phyloP scores from a whole-genome alignment of 306 rosid genomes.

The Cucurbita argyrosperma region DNA sequence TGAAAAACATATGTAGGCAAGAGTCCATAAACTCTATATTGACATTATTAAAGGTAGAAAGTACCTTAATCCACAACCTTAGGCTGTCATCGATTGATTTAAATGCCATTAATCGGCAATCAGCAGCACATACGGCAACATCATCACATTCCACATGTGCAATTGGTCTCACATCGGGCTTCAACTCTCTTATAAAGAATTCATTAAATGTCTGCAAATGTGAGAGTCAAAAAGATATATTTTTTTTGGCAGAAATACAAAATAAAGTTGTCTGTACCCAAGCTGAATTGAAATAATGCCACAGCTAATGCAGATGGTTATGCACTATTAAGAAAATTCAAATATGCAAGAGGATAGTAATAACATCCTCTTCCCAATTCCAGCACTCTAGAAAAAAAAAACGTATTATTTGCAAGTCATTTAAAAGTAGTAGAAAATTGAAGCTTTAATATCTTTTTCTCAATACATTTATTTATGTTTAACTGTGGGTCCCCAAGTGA shows the following conservation, averaged over 20 bases:
- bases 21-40: background rate
- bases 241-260: background rate
- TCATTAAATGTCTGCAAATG: slow-evolving; percentile 79
- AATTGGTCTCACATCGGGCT: slow-evolving; percentile 74
- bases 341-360: background rate
- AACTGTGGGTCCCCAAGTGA: background rate
- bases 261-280: background rate
- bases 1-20: background rate
- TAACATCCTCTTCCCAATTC: background rate
- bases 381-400: no score
- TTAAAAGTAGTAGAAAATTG: background rate
- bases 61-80: slow-evolving; percentile 97
- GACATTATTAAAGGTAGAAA: background rate
- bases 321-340: background rate
- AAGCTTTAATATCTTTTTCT: background rate
- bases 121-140: slow-evolving; percentile 80
- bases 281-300: background rate
- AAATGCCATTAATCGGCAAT: slow-evolving; percentile 84
- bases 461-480: background rate
- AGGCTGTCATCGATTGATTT: slow-evolving; percentile 54
- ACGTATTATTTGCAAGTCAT: background rate
- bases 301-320: background rate
- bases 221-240: slow-evolving; percentile 1
- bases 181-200: slow-evolving; percentile 75
- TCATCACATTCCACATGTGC: slow-evolving; percentile 45